phyloP scores from a whole-genome alignment of 768 basidiomycete species.

The Boletus rubescentipes region DNA sequence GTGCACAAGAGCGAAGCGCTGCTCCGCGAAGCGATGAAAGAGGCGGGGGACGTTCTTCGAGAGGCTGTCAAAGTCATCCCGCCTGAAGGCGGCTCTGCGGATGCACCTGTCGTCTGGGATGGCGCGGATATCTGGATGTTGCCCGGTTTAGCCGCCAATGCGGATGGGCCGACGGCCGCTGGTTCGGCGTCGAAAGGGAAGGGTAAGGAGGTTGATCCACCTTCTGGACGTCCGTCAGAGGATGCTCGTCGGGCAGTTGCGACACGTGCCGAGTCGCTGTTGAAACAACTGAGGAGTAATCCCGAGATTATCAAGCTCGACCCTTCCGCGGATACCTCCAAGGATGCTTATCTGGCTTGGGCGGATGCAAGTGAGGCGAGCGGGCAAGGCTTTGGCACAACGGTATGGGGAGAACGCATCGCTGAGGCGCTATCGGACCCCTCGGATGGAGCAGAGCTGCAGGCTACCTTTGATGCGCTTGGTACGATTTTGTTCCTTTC shows the following conservation, averaged over 20 bases:
- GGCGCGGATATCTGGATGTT: constrained; percentile 86
- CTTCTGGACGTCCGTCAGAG: constrained; percentile 31
- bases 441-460: constrained; percentile 51
- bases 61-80: constrained; percentile 94
- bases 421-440: constrained; percentile 49
- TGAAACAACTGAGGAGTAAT: constrained; percentile 72
- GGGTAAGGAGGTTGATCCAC: constrained; percentile 34
- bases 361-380: constrained; percentile 57
- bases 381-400: constrained; percentile 44
- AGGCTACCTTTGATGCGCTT: constrained; percentile 51
- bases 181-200: constrained; percentile 32
- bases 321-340: constrained; percentile 63
- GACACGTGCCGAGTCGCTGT: constrained; percentile 74
- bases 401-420: constrained; percentile 55
- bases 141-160: constrained; percentile 35
- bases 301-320: constrained; percentile 74
- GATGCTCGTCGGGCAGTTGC: constrained; percentile 56
- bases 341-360: constrained; percentile 61
- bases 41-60: constrained; percentile 76
- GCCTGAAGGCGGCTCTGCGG: constrained; percentile 51
- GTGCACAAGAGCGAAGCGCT: constrained; percentile 70
- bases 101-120: constrained; percentile 64
- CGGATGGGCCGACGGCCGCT: constrained; percentile 15
- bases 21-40: constrained; percentile 68
- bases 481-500: constrained; percentile 44